Evolutionary conservation across 1,284 basidiomycete genomes (phyloP).

Genomic region (Ganoderma resinaceum): DNA sequence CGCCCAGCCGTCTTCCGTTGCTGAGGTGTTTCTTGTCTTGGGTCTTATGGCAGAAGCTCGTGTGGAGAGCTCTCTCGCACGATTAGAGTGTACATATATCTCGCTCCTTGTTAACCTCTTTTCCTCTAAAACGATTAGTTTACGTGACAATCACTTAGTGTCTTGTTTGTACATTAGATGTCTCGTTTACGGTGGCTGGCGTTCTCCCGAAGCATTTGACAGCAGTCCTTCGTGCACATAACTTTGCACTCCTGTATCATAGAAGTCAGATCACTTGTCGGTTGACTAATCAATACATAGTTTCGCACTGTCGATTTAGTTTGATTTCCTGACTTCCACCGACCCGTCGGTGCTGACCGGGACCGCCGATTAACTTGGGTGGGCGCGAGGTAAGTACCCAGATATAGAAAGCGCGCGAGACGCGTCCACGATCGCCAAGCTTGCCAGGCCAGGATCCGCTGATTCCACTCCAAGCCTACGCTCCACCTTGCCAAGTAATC

Average conservation of each 20-base stretch:
- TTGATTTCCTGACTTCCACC: no score
- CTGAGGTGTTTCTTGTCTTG: neutral
- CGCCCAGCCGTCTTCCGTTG: neutral
- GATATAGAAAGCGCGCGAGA: neutral
- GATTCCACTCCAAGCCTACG: neutral
- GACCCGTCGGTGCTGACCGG: no score
- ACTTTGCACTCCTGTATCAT: neutral
- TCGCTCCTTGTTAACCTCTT: neutral
- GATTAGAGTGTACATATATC: neutral
- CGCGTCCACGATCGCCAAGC: neutral
- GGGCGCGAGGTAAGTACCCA: neutral
- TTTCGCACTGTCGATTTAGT: no score
- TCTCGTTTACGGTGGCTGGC: neutral
- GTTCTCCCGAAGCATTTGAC: neutral
- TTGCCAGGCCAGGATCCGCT: neutral
- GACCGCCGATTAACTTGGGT: no score
- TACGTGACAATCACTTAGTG: neutral
- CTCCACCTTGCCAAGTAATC: conserved; percentile 1
- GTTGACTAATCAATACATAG: neutral
- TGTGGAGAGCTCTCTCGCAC: neutral
- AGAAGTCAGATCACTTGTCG: neutral
- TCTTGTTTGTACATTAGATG: neutral
- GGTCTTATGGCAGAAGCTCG: neutral
- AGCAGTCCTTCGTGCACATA: neutral
- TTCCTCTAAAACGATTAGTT: neutral